Evolutionary conservation across 2,329 filamentous ascomycete species (phyloP), one percentile per base, ranked within the genome.

Genomic region (Calonectria leucothoes): DNA sequence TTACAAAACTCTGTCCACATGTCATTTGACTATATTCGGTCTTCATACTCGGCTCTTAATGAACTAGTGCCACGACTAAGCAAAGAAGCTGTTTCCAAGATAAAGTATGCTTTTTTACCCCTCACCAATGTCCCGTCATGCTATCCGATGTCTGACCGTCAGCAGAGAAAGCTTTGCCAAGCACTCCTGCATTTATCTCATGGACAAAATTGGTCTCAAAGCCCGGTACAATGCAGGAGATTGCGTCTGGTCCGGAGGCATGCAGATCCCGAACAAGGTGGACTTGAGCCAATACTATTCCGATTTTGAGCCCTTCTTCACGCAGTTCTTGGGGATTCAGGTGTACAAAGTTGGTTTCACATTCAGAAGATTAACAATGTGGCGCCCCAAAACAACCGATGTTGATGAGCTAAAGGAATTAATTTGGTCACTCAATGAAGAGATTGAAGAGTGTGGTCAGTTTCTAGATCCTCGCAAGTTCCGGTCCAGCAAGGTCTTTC

Each of bases 211-310:
- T 10, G 31, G 49, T 3, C 42, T 39, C 2, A 70, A 73, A 0
- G 31, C n/a, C 2, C 76, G 78, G 78, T 55, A 77, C 37, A 74
- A 70, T 10, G n/a, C 65, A 5, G 39, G 25, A 17, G 71, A 79
- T 20, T 79, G 78, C 11, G 66, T 71, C 5, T 79, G 78, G 78
- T 70, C 76, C 2, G 77, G 75, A 10, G 77, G 75, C 23, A 61
- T 80, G 7, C 63, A 74, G 25, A 73, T 73, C 1, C 71, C 75
- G 0, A 72, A 74, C 2, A 65, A 77, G 48, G 75, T 78, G 29
- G 67, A 73, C n/a, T 2, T 79, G 33, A 79, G 76, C 35, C 68
- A 71, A 25, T 66, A 74, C 42, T 79, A 79, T 37, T 52, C 70
- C 6, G 68, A 74, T 7, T 71, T 79, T 4, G 73, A 78, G 31